A percentile compares a stretch with the other conserved stretches of the same genome.
Evolutionary conservation across 1,139 yeast species (phyloP).

Genomic region (Yamadazyma atlantica): DNA sequence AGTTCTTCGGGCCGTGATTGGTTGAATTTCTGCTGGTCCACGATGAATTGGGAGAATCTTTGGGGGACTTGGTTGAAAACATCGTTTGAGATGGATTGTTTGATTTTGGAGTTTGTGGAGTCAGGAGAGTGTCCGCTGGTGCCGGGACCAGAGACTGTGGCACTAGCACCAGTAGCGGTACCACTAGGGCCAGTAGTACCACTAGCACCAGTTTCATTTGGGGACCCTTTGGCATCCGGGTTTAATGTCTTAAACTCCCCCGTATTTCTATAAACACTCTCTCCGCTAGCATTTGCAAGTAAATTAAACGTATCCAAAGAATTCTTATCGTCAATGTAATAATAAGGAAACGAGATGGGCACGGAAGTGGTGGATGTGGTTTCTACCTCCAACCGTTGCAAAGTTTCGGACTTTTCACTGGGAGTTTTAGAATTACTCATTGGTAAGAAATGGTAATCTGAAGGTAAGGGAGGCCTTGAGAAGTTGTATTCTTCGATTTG

Average conservation of each 20-base stretch:
- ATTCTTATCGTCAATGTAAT: slow-evolving; percentile 26
- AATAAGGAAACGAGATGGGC: slow-evolving; percentile 36
- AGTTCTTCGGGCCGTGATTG: slow-evolving; percentile 26
- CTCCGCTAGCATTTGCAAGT: slow-evolving; percentile 11
- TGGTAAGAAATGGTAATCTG: slow-evolving; percentile 11
- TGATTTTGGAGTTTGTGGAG: slow-evolving; percentile 5
- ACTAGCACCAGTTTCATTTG: slow-evolving; percentile 3
- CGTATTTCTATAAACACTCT: slow-evolving; percentile 24
- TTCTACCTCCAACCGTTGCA: slow-evolving; percentile 30
- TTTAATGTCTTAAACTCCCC: slow-evolving; percentile 8
- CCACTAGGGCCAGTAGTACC: slow-evolving; percentile 3
- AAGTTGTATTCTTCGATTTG: slow-evolving; percentile 1
- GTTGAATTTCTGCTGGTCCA: slow-evolving; percentile 36
- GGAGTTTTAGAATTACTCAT: slow-evolving; percentile 11
- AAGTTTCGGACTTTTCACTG: slow-evolving; percentile 14
- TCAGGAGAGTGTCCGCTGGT: no score
- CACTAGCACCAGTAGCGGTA: neutral
- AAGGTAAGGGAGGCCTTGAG: slow-evolving; percentile 9
- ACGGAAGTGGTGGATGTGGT: slow-evolving; percentile 31
- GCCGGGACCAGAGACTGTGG: neutral
- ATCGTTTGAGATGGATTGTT: slow-evolving; percentile 8
- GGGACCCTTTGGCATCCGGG: neutral
- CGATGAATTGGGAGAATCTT: slow-evolving; percentile 42
- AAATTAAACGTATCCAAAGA: slow-evolving; percentile 35
- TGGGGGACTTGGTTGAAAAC: slow-evolving; percentile 38